Base-by-base conservation (phyloP, 768 basidiomycete genomes). In the Chalciporus pseudorubinellus region DNA sequence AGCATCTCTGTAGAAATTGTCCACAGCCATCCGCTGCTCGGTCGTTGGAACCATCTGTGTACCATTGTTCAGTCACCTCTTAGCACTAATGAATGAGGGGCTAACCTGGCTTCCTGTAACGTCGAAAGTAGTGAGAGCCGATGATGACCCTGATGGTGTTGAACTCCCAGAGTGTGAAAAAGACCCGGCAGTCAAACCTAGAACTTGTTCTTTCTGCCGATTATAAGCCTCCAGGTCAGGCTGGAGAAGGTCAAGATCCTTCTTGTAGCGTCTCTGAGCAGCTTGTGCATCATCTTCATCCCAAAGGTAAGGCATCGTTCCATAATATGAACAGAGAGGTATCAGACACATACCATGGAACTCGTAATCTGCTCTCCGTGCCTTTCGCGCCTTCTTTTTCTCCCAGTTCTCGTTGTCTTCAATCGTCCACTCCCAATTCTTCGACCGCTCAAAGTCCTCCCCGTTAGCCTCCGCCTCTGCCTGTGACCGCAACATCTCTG, bases 371-470 rank as follows among this genome's bases (percentile, higher is more conserved):
- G 85, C 90, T 68, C 91, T 78, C 67, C 92, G 77, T 56, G 80
- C 82, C 71, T 94, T 98, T 61, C 86, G 73, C 21, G 84, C 85
- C 59, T 81, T 68, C 68, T 94, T 92, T 44, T 65, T 65, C 39
- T 64, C 62, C 62, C 62, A 64, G 18, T 65, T 65, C 29, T 65
- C 62, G 14, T 65, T 66, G 28, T 64, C 62, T n/a, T 64, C 62
- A 47, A 64, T 63, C 13, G 62, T 63, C 62, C 62, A 63, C n/a
- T 97, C 94, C 97, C 97, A 99, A 50, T 84, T 77, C 55, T 98
- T 98, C 92, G 51, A 97, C 84, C 22, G 89, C 89, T 75, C 89
- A 94, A 92, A 75, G 65, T 98, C 95, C 67, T 93, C 92, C n/a
- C 94, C 95, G 0, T 81, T 76, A 46, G 92, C 94, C 68, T 91